A percentile compares a stretch with the other conserved stretches of the same genome.
phyloP scores from a whole-genome alignment of 352 stramenopile genomes.

The Pythium aquatile region DNA sequence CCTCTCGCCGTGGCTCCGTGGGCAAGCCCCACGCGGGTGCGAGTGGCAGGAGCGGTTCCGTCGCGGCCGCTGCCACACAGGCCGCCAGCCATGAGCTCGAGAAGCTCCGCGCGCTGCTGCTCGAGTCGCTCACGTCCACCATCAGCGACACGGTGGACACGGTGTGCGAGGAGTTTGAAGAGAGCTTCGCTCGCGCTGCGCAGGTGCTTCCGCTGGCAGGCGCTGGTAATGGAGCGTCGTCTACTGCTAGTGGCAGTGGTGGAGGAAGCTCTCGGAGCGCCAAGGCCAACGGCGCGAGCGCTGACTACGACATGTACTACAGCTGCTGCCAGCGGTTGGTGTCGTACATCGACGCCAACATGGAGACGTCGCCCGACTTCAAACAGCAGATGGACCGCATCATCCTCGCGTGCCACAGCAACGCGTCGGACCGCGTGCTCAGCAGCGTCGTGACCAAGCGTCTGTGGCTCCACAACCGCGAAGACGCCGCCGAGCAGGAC shows the following conservation, averaged over 20 bases:
- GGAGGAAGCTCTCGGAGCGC: no score
- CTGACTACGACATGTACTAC: constrained; percentile 62
- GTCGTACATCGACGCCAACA: constrained; percentile 59
- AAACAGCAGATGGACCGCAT: constrained; percentile 67
- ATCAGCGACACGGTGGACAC: constrained; percentile 49
- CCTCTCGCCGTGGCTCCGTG: background rate
- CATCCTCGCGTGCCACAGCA: constrained; percentile 64
- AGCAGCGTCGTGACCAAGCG: constrained; percentile 57
- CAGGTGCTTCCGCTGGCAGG: constrained; percentile 20
- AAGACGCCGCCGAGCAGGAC: constrained; percentile 1
- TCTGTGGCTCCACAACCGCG: constrained; percentile 48
- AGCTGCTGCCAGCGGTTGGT: constrained; percentile 56
- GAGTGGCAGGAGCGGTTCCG: background rate
- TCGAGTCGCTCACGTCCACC: constrained; percentile 42
- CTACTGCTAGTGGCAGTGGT: no score
- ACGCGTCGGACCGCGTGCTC: constrained; percentile 48
- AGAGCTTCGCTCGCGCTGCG: constrained; percentile 18
- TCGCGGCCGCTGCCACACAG: background rate
- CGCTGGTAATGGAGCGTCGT: background rate
- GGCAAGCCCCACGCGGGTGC: background rate
- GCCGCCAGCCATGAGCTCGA: constrained; percentile 17
- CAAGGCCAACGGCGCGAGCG: constrained; percentile 12
- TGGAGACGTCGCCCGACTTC: constrained; percentile 58
- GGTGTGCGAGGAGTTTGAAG: constrained; percentile 49
- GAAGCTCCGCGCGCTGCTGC: constrained; percentile 37